phyloP scores from a whole-genome alignment of 306 rosid species.

The Acmispon strigosus region DNA sequence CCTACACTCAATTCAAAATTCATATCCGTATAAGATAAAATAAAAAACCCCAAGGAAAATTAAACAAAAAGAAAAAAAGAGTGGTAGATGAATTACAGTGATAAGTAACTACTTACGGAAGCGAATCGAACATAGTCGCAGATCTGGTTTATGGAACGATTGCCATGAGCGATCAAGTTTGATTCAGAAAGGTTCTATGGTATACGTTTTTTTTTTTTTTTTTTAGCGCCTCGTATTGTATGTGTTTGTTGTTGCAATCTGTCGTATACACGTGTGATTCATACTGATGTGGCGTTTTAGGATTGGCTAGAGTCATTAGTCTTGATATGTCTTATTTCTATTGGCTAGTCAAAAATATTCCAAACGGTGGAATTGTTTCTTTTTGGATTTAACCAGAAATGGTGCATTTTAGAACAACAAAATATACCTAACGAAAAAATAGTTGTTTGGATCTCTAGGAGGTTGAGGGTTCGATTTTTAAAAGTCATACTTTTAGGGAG shows the following conservation, averaged over 20 bases:
- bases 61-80: neutral
- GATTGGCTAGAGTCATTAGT: neutral
- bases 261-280: neutral
- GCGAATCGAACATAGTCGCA: neutral
- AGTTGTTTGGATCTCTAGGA: too few relatives aligned
- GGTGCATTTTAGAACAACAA: too few relatives aligned
- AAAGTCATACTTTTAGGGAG: too few relatives aligned
- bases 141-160: constrained; percentile 19
- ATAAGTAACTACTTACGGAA: neutral
- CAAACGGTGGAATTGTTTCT: neutral
- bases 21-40: neutral
- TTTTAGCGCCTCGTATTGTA: neutral
- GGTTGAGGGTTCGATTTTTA: too few relatives aligned
- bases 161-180: neutral
- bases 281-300: constrained; percentile 14
- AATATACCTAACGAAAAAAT: too few relatives aligned
- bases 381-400: too few relatives aligned
- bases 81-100: too few relatives aligned
- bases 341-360: neutral
- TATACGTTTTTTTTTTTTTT: neutral
- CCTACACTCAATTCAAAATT: neutral
- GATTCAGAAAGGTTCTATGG: neutral
- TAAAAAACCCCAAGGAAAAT: too few relatives aligned
- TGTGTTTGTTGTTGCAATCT: neutral
- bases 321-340: constrained; percentile 17